phyloP scores from a whole-genome alignment of 148 eudicot species.

The Amaranthus cruentus region DNA sequence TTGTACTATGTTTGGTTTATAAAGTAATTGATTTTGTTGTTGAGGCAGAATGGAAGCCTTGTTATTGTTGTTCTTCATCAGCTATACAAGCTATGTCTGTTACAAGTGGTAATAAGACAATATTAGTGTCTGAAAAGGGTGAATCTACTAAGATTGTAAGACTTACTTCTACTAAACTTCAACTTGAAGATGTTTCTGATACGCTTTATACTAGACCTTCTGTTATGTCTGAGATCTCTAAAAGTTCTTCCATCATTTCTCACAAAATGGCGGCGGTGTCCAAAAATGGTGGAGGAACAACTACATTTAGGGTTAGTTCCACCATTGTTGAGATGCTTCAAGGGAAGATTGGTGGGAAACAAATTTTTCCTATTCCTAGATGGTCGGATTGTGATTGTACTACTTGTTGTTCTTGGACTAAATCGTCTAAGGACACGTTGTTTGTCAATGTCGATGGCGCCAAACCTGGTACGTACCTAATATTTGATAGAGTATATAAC shows the following conservation, averaged over 20 bases:
- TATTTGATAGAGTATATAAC: not conserved
- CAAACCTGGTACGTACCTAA: slow-evolving; percentile 34
- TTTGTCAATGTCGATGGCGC: slow-evolving; percentile 60
- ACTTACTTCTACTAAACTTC: slow-evolving; percentile 47
- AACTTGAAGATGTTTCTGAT: slow-evolving; percentile 81
- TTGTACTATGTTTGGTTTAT: slow-evolving; percentile 50
- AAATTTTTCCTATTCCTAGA: slow-evolving; percentile 49
- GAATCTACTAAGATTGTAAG: slow-evolving; percentile 52
- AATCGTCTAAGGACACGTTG: slow-evolving; percentile 54
- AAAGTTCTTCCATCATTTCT: slow-evolving; percentile 15
- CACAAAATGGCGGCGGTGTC: not conserved
- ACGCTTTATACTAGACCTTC: slow-evolving; percentile 75
- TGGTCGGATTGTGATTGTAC: slow-evolving; percentile 92
- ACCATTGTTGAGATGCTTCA: slow-evolving; percentile 67
- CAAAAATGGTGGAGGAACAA: slow-evolving; percentile 12
- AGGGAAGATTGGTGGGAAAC: slow-evolving; percentile 46
- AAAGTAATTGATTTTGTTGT: slow-evolving; percentile 52
- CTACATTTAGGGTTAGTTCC: slow-evolving; percentile 50
- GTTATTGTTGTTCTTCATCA: slow-evolving; percentile 55
- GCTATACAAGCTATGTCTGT: slow-evolving; percentile 42
- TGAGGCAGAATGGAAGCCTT: slow-evolving; percentile 79
- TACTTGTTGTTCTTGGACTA: slow-evolving; percentile 62
- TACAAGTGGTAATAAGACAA: slow-evolving; percentile 46
- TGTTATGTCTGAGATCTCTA: slow-evolving; percentile 54
- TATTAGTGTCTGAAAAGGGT: slow-evolving; percentile 61